Evolutionary conservation across 805 yeast genomes (phyloP), one percentile per base, ranked within the genome.

Genomic region (Starmerella scarabaei): DNA sequence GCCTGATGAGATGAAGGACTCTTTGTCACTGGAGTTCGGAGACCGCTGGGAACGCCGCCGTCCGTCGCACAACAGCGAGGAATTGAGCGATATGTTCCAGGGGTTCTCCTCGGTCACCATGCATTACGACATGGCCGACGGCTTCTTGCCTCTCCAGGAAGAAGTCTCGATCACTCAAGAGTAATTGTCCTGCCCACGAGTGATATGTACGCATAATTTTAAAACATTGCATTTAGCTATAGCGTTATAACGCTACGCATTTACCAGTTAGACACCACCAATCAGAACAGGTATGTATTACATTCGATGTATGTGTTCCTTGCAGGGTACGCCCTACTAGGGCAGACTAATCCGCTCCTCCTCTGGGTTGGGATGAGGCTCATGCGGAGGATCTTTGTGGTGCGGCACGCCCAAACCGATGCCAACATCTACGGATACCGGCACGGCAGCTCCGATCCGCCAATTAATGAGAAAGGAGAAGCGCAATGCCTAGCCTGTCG

Each of bases 71-170:
- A 42, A 40, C 20, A 36, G 41, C 4, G 50, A 49, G 24, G 50
- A 43, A 21, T 42, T 45, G n/a, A 44, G 33, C 30, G 48, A 51
- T 31, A 48, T 48, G 44, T 52, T 52, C 41, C 37, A 39, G 26
- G 53, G 53, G 15, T 52, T 52, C 43, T 45, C 52, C 7, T 49
- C 53, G 7, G 54, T 52, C 15, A 43, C 52, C 5, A 49, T 52
- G 46, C 53, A 51, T 26, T 52, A 52, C 39, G 55, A 48, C 35
- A 42, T 47, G 44, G 24, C 26, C 19, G 42, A 43, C 23, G 45
- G 42, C 4, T 17, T 37, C 11, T 11, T 32, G 23, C 35, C 44
- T 1, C 30, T 45, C 5, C 37, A 32, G 15, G 45, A 45, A 21
- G 43, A 38, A 8, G 41, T n/a, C 8, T 41, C 26, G n/a, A n/a